Conservation (phyloP, 139 green algal genomes). For the Chlorella sp. region DNA sequence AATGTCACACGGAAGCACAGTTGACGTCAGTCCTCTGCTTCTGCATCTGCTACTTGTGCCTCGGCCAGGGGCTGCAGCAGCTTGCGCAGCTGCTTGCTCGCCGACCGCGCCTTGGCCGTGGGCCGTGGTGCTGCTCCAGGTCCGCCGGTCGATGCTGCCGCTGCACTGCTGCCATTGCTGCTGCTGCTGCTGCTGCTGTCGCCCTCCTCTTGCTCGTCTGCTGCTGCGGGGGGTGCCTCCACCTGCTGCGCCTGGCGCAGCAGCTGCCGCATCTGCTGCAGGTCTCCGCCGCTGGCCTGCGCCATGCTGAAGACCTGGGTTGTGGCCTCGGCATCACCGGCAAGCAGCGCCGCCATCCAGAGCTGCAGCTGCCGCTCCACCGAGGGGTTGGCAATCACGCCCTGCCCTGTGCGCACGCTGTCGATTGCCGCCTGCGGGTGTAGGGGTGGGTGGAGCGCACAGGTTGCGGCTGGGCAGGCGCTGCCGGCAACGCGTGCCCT, state of each 20-base stretch:
- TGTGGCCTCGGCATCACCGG: not conserved
- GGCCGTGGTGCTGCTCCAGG: not conserved
- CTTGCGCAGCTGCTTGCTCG: constrained; percentile 28
- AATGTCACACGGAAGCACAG: too few relatives aligned
- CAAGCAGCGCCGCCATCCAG: constrained; percentile 20
- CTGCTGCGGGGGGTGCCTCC: not conserved
- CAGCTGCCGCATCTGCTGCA: constrained; percentile 32
- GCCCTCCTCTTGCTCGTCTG: not conserved
- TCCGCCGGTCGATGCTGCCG: not conserved
- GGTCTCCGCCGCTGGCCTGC: not conserved
- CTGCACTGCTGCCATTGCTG: not conserved
- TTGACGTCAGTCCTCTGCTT: not conserved
- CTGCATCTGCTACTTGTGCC: not conserved
- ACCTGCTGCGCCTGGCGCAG: constrained; percentile 16
- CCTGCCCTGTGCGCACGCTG: constrained; percentile 14
- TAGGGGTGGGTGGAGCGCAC: not conserved
- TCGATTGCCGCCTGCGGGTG: constrained; percentile 6
- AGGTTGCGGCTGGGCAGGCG: not conserved
- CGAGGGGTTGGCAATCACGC: constrained; percentile 12
- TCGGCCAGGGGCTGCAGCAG: constrained; percentile 13
- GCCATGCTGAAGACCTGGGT: constrained; percentile 7
- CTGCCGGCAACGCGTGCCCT: not conserved
- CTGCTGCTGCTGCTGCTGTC: not conserved
- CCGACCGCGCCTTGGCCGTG: not conserved
- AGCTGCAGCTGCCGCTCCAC: not conserved